Conservation (phyloP, 208 protist species). For the Trichomonas tenax region DNA sequence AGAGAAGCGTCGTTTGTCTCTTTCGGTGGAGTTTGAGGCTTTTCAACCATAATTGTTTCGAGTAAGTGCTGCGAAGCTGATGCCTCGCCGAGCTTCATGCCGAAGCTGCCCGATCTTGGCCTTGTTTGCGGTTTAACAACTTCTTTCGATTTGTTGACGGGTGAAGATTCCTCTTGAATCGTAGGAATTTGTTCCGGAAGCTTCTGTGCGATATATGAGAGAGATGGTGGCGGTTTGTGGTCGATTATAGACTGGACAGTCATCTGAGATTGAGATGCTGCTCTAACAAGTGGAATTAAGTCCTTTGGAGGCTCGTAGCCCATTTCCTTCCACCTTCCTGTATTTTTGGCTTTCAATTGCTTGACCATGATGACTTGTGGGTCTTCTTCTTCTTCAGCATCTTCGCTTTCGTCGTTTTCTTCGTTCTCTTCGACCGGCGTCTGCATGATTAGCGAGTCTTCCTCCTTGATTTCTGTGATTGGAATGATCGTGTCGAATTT, state of each 20-base stretch:
- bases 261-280: neutral
- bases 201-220: neutral
- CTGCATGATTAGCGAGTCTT: neutral
- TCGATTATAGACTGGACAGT: neutral
- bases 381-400: neutral
- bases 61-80: neutral
- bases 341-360: neutral
- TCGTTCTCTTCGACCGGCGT: neutral
- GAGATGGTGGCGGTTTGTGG: neutral
- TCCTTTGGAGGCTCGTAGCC: neutral
- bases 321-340: neutral
- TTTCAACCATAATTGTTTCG: neutral
- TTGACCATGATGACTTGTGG: neutral
- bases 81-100: neutral
- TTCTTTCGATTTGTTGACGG: neutral
- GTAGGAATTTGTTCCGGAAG: neutral
- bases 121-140: neutral
- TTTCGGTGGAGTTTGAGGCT: neutral
- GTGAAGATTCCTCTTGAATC: neutral
- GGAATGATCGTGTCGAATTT: neutral
- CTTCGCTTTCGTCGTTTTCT: neutral
- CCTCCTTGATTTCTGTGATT: neutral
- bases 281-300: neutral
- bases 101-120: neutral
- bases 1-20: neutral